Evolutionary conservation across 257 asterid genomes (phyloP), one percentile per base, ranked within the genome.

Genomic region (Gentiana macrophylla): DNA sequence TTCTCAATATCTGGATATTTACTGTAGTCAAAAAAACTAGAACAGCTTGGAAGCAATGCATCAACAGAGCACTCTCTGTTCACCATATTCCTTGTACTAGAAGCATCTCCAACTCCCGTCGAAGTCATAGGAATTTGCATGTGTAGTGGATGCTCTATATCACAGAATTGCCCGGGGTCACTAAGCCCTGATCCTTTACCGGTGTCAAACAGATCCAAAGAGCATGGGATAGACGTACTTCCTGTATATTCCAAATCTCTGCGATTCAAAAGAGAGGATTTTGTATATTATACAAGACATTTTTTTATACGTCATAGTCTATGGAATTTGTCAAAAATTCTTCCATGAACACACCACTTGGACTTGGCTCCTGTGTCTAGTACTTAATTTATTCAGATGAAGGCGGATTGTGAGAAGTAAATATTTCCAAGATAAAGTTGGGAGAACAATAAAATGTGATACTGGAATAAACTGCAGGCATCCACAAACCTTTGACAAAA

Each of bases 221-320:
- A 80, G 61, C 74, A 50, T 1, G 80, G 79, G 55, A 80, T 79
- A 0, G 88, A 49, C 32, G 70, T 59, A 62, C 75, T 78, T 61
- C 81, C 61, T 5, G 74, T 46, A 76, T 78, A 77, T 10, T 78
- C 84, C 65, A 78, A 49, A 36, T 75, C 89, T 44, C 94, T 84
- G 43, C n/a, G 49, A n/a, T 52, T 15, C 41, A 53, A 74, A 37
- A 57, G 55, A 53, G 34, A 35, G 36, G 37, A 51, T 45, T 52
- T 64, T 50, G 48, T 49, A 57, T 56, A 35, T 63, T 55, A 49
- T n/a, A n/a, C 10, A 55, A 41, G 36, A 37, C 3, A 49, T 6
- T 37, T 4, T 37, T 46, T 3, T 24, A 48, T 13, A 32, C 44
- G 50, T 32, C 35, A 9, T n/a, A 12, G 12, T 53, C 37, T 11